Base-by-base conservation (phyloP, 371 early-diverging fungal species). In the Actinomucor elegans region DNA sequence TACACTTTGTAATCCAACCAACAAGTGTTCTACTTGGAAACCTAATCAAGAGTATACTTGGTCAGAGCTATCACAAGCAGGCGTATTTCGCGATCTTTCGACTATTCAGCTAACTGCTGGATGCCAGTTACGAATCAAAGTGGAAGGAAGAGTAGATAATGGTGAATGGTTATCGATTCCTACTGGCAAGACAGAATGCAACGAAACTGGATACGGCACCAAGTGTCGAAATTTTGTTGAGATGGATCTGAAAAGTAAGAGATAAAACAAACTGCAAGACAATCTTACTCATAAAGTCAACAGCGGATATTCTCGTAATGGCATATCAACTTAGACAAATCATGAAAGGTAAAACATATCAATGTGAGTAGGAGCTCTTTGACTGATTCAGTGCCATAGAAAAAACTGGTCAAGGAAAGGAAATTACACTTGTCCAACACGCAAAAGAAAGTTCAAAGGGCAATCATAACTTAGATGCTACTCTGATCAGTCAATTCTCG, bases 401-500 rank as follows among this genome's bases (percentile, higher is more conserved):
- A 10, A 12, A 29, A 37, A 32, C 40, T 17, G 54, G 55, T 21
- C 14, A 59, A 34, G 18, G 42, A n/a, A 14, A 53, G 24, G 65
- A 65, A 29, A 49, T 64, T 12, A 28, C 52, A 1, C 31, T 64
- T 31, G 43, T 44, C 10, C 52, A 64, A n/a, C 48, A 37, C 37
- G 44, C 28, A 2, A 27, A 14, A 24, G 44, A 44, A 14, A 33
- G 12, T 15, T 11, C 15, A 34, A 18, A 35, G 17, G 2, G 34
- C 2, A 36, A 41, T 23, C 40, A 31, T 9, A 26, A 26, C 2
- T 14, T 50, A 18, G 80, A 76, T 52, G 70, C 82, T 7, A 71
- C 82, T 0, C 59, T 86, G 53, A 65, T 86, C 17, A 71, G 80
- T 3, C 86, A 86, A 51, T 84, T 83, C 43, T 78, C 84, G 12